Conservation (phyloP, 176 grass and related monocot species). For the Triticum timopheevii region DNA sequence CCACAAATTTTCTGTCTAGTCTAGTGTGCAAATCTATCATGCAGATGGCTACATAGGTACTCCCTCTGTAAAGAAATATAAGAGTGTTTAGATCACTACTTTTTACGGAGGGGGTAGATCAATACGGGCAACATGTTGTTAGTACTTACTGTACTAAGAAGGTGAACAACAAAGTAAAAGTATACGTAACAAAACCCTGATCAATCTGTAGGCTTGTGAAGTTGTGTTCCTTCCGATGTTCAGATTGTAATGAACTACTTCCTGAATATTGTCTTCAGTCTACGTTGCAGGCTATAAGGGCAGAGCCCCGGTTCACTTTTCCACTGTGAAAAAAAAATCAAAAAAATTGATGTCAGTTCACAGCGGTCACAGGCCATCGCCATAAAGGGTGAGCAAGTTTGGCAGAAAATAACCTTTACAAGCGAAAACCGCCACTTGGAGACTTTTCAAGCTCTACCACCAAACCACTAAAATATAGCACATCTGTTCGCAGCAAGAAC, state of each 20-base stretch:
- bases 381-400: not conserved
- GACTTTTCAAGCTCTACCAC: not conserved
- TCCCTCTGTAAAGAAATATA: no score
- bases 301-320: not conserved
- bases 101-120: not conserved
- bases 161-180: not conserved
- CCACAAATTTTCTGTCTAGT: conserved; percentile 4
- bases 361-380: not conserved
- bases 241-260: not conserved
- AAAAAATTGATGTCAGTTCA: not conserved
- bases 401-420: not conserved
- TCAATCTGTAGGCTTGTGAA: not conserved
- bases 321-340: not conserved
- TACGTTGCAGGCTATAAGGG: not conserved
- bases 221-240: not conserved
- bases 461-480: not conserved
- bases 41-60: not conserved
- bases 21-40: conserved; percentile 19
- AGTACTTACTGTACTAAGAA: not conserved
- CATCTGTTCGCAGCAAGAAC: not conserved
- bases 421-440: not conserved
- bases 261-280: not conserved
- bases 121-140: conserved; percentile 13
- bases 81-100: no score
- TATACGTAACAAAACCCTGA: conserved; percentile 21